Conservation (phyloP, 1,139 yeast species). For the Yamadazyma atmosphaerica region DNA sequence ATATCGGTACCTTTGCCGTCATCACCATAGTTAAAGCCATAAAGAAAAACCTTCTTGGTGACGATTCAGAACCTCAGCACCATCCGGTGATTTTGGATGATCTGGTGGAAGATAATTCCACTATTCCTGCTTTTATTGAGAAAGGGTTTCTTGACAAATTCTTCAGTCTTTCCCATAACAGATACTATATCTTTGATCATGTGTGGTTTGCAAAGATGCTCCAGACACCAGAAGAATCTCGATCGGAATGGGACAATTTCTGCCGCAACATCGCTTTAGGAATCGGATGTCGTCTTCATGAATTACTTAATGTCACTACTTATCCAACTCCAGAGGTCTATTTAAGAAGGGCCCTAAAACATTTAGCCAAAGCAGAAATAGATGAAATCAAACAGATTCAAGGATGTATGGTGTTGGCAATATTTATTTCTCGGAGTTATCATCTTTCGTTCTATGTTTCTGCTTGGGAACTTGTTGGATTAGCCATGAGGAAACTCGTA, state of each 20-base stretch:
- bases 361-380: conserved; percentile 10
- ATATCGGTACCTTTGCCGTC: conserved; percentile 18
- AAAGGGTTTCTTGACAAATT: conserved; percentile 11
- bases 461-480: conserved; percentile 17
- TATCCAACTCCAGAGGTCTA: conserved; percentile 15
- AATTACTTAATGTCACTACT: conserved; percentile 12
- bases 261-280: conserved; percentile 15
- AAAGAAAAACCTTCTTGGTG: conserved; percentile 10
- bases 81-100: conserved; percentile 10
- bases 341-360: conserved; percentile 14
- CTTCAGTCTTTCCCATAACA: conserved; percentile 17
- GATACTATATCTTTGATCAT: conserved; percentile 15
- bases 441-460: conserved; percentile 17
- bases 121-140: conserved; percentile 11
- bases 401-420: conserved; percentile 14
- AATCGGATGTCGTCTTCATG: conserved; percentile 16
- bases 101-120: conserved; percentile 3
- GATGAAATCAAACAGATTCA: conserved; percentile 14
- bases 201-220: conserved; percentile 11
- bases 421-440: conserved; percentile 16
- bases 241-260: conserved; percentile 14
- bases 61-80: conserved; percentile 3
- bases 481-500: conserved; percentile 16
- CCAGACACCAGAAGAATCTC: not conserved
- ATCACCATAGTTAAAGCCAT: conserved; percentile 17